phyloP scores from a whole-genome alignment of 805 yeast genomes.

The Zygotorulaspora florentina region DNA sequence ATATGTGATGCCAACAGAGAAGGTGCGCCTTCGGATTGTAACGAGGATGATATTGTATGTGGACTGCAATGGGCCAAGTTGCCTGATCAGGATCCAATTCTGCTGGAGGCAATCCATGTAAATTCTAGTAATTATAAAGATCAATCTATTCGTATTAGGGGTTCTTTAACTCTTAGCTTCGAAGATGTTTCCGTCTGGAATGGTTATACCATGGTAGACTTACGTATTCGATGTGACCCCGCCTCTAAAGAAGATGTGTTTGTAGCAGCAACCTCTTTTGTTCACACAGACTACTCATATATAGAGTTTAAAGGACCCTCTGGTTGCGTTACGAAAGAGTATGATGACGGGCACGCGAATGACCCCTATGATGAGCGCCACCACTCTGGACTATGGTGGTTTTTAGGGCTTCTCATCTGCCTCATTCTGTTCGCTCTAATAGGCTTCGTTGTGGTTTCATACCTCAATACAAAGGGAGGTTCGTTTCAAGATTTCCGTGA shows the following conservation, averaged over 20 bases:
- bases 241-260: neutral
- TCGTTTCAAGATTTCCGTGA: constrained; percentile 64
- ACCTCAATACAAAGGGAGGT: constrained; percentile 66
- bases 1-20: constrained; percentile 51
- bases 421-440: constrained; percentile 65
- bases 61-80: constrained; percentile 57
- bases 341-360: constrained; percentile 25
- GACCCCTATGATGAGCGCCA: constrained; percentile 30
- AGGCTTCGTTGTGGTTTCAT: constrained; percentile 65
- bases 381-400: constrained; percentile 40
- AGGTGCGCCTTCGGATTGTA: constrained; percentile 48
- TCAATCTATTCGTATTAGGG: no score
- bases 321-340: constrained; percentile 39
- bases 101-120: constrained; percentile 59
- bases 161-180: neutral
- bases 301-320: constrained; percentile 35
- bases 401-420: constrained; percentile 74
- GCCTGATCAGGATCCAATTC: constrained; percentile 45
- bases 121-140: neutral
- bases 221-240: neutral
- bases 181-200: neutral
- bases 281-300: neutral
- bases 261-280: no score
- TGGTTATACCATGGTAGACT: no score
- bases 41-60: constrained; percentile 70